Percentiles rank a stretch among this genome's conserved stretches.
These are phyloP conservation scores for Oxytropis ochrocephala DNA, from an alignment of 306 rosid species.

Conservation along the genomic window DNA sequence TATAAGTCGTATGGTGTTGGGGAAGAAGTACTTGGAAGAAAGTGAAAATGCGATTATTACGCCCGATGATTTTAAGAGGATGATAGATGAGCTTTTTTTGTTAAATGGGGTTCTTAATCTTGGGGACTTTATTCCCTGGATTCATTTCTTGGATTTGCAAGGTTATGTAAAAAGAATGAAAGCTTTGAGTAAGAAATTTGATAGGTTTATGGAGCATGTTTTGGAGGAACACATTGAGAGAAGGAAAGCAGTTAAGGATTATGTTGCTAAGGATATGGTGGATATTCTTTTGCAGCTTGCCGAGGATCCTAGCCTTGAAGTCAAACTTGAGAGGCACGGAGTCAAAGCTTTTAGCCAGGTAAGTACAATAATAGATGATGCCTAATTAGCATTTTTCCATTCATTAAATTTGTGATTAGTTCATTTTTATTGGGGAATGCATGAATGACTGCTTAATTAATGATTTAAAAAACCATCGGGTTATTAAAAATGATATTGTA, in stretches of 20 bases:
- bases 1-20: conserved; percentile 76
- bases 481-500: too few species aligned
- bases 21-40: conserved; percentile 56
- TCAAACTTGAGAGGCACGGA: conserved; percentile 56
- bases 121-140: conserved; percentile 77
- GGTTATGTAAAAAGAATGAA: conserved; percentile 83
- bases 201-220: conserved; percentile 33
- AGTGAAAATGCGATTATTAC: conserved; percentile 28
- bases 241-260: conserved; percentile 38
- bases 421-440: too few species aligned
- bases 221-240: too few species aligned
- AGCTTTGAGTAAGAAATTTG: conserved; percentile 55
- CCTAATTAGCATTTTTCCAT: background rate
- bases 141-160: conserved; percentile 64
- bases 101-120: conserved; percentile 63
- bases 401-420: background rate
- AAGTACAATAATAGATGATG: background rate
- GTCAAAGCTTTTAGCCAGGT: conserved; percentile 67
- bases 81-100: conserved; percentile 71
- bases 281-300: conserved; percentile 62
- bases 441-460: too few species aligned
- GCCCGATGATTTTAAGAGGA: conserved; percentile 61
- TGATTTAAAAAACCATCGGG: too few species aligned
- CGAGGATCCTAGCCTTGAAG: conserved; percentile 50
- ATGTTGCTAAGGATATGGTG: conserved; percentile 60